Percentiles rank a stretch among this genome's conserved stretches.
Evolutionary conservation across 116 monocot genomes (phyloP).

Genomic region (Iris pallida): DNA sequence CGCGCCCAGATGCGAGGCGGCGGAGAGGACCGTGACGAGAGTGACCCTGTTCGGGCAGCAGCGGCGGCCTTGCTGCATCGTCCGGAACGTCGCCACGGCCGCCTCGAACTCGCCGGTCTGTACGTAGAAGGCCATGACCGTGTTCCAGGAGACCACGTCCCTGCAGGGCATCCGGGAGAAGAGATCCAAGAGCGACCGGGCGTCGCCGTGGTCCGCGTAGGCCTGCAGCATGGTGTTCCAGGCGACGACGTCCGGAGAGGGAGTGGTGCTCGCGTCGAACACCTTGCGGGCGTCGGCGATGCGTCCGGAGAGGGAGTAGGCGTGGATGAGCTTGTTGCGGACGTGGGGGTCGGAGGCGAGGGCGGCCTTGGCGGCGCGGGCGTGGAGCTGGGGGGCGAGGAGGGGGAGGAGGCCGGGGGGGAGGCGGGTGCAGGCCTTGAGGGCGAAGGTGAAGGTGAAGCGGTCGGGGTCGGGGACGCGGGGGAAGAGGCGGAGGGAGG

Average conservation of each 20-base stretch:
- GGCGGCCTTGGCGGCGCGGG: constrained; percentile 27
- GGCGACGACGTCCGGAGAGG: constrained; percentile 38
- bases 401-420: neutral
- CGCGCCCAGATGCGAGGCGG: constrained; percentile 37
- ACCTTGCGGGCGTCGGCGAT: constrained; percentile 41
- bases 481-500: constrained; percentile 27
- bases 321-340: constrained; percentile 47
- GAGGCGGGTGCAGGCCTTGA: constrained; percentile 45
- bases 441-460: constrained; percentile 59
- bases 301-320: constrained; percentile 32
- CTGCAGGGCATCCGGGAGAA: constrained; percentile 31
- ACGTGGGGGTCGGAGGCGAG: constrained; percentile 13
- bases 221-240: constrained; percentile 63
- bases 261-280: constrained; percentile 39
- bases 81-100: constrained; percentile 34
- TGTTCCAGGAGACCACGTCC: constrained; percentile 79
- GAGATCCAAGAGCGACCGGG: constrained; percentile 23
- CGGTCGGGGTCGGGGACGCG: constrained; percentile 34
- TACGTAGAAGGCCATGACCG: constrained; percentile 38
- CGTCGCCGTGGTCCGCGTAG: constrained; percentile 35
- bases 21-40: constrained; percentile 32
- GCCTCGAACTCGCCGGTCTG: constrained; percentile 33
- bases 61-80: constrained; percentile 35
- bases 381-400: constrained; percentile 44
- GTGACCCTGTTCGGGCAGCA: constrained; percentile 37